phyloP scores from a whole-genome alignment of 345 rosid genomes.

The Abelmoschus esculentus region DNA sequence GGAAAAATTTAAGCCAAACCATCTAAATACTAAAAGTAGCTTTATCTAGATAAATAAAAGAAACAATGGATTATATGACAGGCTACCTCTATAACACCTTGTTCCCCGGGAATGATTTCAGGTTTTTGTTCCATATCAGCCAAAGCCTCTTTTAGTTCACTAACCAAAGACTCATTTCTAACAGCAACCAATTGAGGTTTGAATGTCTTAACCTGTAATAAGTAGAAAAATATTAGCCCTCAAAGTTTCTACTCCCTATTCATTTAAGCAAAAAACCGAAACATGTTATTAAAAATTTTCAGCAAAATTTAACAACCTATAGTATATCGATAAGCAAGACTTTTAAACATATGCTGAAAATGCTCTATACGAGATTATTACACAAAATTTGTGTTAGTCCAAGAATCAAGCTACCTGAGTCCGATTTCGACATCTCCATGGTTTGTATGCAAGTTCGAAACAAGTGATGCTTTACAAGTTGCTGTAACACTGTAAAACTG shows the following conservation, averaged over 20 bases:
- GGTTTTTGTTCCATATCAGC: slow-evolving; percentile 70
- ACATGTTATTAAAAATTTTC: not conserved
- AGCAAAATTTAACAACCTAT: not conserved
- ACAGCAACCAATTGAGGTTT: slow-evolving; percentile 83
- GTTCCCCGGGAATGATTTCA: slow-evolving; percentile 92
- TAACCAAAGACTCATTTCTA: slow-evolving; percentile 60
- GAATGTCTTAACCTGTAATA: slow-evolving; percentile 68
- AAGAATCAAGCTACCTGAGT: not conserved
- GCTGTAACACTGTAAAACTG: not conserved
- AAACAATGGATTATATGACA: not conserved
- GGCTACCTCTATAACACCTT: slow-evolving; percentile 75
- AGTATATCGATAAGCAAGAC: not conserved
- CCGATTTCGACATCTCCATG: not conserved
- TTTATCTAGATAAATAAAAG: slow-evolving; percentile 11
- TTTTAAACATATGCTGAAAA: not conserved
- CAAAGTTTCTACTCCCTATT: not conserved
- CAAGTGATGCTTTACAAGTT: not conserved
- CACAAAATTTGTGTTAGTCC: not conserved
- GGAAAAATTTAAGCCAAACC: slow-evolving; percentile 20
- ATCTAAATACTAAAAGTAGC: not conserved
- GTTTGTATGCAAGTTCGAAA: not conserved
- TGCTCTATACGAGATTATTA: not conserved
- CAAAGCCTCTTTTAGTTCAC: slow-evolving; percentile 80
- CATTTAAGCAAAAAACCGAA: not conserved
- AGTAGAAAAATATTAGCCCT: slow-evolving; percentile 5